Conservation (phyloP, 177 flowering plant species). For the Vitis hybrid region DNA sequence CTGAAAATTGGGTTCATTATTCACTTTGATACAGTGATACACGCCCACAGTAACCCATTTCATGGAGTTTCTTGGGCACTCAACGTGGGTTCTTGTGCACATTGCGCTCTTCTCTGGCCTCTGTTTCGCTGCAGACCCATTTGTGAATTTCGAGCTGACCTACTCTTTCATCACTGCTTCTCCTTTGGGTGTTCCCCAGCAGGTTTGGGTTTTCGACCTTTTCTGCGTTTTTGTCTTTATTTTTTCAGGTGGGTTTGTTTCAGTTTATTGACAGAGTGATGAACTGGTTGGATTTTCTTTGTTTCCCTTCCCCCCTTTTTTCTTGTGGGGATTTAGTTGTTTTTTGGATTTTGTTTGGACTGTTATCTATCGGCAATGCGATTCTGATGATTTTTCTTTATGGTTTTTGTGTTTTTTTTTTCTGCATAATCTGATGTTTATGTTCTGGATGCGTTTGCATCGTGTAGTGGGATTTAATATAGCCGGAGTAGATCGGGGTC, state of each 20-base stretch:
- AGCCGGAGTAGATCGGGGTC: too few relatives aligned
- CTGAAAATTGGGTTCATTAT: too few relatives aligned
- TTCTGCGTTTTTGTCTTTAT: not conserved
- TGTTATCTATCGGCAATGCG: too few relatives aligned
- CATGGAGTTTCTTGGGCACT: conserved; percentile 20
- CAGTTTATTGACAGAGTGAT: not conserved
- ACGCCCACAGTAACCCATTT: too few relatives aligned
- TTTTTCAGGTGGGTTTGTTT: not conserved
- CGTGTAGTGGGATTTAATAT: too few relatives aligned
- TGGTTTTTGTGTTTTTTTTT: not conserved
- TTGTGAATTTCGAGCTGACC: conserved; percentile 33
- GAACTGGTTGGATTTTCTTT: not conserved
- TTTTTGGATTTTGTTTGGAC: too few relatives aligned
- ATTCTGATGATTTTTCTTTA: not conserved
- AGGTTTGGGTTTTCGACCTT: conserved; percentile 24
- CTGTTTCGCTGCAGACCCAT: conserved; percentile 40
- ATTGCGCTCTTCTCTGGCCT: conserved; percentile 27
- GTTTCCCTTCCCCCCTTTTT: not conserved
- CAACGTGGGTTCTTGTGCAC: conserved; percentile 15
- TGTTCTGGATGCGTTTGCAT: not conserved
- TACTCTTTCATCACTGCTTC: conserved; percentile 52
- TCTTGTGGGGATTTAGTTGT: too few relatives aligned
- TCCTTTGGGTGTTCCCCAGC: conserved; percentile 63
- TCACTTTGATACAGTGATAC: too few relatives aligned
- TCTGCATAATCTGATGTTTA: not conserved